Evolutionary conservation across 345 rosid genomes (phyloP).

Genomic region (Citrus trifoliata): DNA sequence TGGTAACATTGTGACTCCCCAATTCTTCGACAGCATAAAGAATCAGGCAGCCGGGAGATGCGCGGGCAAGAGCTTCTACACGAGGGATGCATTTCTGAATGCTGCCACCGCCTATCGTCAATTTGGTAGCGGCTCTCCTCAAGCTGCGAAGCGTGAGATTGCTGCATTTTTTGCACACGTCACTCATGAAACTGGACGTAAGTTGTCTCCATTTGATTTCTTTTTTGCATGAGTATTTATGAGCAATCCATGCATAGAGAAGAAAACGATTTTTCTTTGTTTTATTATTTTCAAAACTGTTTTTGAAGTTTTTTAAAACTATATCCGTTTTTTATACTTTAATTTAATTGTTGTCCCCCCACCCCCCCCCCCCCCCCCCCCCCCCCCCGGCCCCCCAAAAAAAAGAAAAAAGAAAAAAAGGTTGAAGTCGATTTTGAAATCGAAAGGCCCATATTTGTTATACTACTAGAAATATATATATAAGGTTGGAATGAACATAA

Average conservation of each 20-base stretch:
- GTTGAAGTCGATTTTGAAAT: too few relatives aligned
- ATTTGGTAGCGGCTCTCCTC: slow-evolving; percentile 20
- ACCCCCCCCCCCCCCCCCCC: too few relatives aligned
- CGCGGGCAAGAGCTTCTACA: slow-evolving; percentile 44
- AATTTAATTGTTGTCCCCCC: too few relatives aligned
- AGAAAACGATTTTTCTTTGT: neutral
- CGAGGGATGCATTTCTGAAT: slow-evolving; percentile 21
- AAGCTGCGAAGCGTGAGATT: slow-evolving; percentile 36
- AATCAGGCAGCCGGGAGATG: slow-evolving; percentile 27
- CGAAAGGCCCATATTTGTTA: too few relatives aligned
- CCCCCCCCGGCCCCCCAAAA: too few relatives aligned
- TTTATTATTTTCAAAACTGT: neutral
- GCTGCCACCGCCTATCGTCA: slow-evolving; percentile 9
- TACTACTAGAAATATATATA: too few relatives aligned
- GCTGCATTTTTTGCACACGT: slow-evolving; percentile 35
- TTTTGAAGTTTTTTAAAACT: too few relatives aligned
- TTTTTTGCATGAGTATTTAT: neutral
- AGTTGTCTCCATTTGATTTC: neutral
- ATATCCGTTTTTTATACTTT: too few relatives aligned
- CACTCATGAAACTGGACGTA: slow-evolving; percentile 40
- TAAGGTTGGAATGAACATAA: too few relatives aligned
- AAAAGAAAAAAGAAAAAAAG: too few relatives aligned
- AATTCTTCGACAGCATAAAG: slow-evolving; percentile 41
- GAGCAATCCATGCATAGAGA: neutral
- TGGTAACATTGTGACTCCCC: slow-evolving; percentile 32